Evolutionary conservation across 192 early-diverging fungal genomes (phyloP).

Genomic region (Rhizophlyctis rosea): DNA sequence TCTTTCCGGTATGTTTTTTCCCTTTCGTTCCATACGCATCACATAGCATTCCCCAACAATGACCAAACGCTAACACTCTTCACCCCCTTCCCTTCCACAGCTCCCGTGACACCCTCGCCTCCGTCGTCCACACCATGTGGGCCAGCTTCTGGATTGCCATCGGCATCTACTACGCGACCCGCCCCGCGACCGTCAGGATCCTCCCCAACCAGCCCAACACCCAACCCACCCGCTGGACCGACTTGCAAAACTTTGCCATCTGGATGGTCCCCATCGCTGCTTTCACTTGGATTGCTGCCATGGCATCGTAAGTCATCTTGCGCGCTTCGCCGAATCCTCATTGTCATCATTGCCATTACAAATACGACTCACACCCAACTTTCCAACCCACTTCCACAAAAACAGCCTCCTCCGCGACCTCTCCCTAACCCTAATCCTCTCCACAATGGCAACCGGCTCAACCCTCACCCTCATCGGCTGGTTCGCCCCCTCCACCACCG

Average conservation of each 20-base stretch:
- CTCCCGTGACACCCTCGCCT: slow-evolving; percentile 23
- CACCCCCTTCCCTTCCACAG: not conserved
- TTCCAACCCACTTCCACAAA: not conserved
- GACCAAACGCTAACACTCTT: not conserved
- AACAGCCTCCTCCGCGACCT: slow-evolving; percentile 21
- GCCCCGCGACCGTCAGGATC: no score
- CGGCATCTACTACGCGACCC: slow-evolving; percentile 18
- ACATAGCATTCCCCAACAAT: no score
- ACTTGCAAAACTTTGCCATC: slow-evolving; percentile 22
- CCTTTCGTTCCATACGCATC: no score
- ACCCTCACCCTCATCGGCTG: slow-evolving; percentile 23
- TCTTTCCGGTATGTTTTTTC: no score
- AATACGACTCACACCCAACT: not conserved
- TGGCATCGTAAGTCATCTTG: slow-evolving; percentile 8
- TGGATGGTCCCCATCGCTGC: slow-evolving; percentile 28
- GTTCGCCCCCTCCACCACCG: slow-evolving; percentile 17
- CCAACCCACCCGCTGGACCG: slow-evolving; percentile 13
- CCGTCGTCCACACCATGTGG: slow-evolving; percentile 29
- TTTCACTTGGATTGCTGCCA: slow-evolving; percentile 21
- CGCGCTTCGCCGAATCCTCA: not conserved
- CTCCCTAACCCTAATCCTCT: slow-evolving; percentile 10
- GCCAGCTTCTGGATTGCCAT: slow-evolving; percentile 25
- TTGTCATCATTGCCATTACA: not conserved
- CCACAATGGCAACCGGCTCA: slow-evolving; percentile 24
- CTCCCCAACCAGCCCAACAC: slow-evolving; percentile 1